Conservation (phyloP, 306 rosid genomes). For the Rosa rugosa region DNA sequence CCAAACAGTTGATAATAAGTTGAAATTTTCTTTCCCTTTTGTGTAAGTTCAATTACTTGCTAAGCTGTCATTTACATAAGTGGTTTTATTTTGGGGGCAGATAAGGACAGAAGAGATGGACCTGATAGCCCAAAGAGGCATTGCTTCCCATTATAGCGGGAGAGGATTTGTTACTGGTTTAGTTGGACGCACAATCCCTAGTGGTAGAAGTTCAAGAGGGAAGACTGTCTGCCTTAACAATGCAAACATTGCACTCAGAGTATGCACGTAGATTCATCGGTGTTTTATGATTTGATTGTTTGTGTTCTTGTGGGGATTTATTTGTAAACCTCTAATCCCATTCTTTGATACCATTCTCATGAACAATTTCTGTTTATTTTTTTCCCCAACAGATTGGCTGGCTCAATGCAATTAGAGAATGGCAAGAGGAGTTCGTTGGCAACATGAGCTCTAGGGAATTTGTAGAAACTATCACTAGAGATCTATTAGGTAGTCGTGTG, state of each 20-base stretch:
- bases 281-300: conserved; percentile 17
- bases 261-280: conserved; percentile 37
- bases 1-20: not conserved
- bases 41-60: not conserved
- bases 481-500: conserved; percentile 92
- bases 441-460: conserved; percentile 99
- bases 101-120: conserved; percentile 97
- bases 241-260: conserved; percentile 98
- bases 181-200: conserved; percentile 64
- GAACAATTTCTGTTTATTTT: conserved; percentile 27
- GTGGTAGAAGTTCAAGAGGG: conserved; percentile 74
- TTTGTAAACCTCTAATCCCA: conserved; percentile 16
- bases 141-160: conserved; percentile 97
- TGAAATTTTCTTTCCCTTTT: not conserved
- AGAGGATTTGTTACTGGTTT: conserved; percentile 62
- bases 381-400: conserved; percentile 81
- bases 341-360: conserved; percentile 38
- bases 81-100: conserved; percentile 47
- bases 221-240: conserved; percentile 84
- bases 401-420: conserved; percentile 99
- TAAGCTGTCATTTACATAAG: conserved; percentile 6
- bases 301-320: conserved; percentile 33
- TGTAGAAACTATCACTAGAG: conserved; percentile 94
- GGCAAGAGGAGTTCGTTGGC: conserved; percentile 99
- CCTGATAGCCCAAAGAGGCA: conserved; percentile 97